phyloP scores from a whole-genome alignment of 306 rosid species.

The Quercus alba region DNA sequence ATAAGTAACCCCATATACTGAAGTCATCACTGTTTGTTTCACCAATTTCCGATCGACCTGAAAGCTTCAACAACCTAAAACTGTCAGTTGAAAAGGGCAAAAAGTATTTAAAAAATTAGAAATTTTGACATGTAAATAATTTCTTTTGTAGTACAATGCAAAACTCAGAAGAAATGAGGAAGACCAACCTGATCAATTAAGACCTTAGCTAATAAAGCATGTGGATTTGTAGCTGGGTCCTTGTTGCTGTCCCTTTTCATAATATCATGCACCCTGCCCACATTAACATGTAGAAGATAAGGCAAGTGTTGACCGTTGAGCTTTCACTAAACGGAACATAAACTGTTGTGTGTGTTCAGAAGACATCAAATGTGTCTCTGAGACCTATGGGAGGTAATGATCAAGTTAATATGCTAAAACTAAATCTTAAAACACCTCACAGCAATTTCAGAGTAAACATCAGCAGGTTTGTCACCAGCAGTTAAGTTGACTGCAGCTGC shows the following conservation, averaged over 20 bases:
- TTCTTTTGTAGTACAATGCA: conserved; percentile 9
- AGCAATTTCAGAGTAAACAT: conserved; percentile 89
- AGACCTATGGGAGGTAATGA: neutral
- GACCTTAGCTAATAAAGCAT: conserved; percentile 62
- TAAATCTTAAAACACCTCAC: conserved; percentile 41
- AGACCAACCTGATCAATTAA: conserved; percentile 65
- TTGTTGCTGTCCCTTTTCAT: conserved; percentile 69
- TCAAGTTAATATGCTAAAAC: neutral
- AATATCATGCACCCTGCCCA: conserved; percentile 72
- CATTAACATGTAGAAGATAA: conserved; percentile 15
- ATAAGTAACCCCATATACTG: conserved; percentile 84
- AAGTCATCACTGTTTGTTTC: conserved; percentile 90
- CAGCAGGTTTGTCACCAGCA: conserved; percentile 74
- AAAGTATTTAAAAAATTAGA: neutral
- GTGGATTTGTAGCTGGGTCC: conserved; percentile 58
- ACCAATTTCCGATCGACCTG: conserved; percentile 91
- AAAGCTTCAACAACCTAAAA: conserved; percentile 29
- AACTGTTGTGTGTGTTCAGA: neutral
- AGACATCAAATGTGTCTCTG: neutral
- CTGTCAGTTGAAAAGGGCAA: neutral
- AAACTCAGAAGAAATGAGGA: conserved; percentile 16
- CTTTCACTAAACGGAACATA: neutral
- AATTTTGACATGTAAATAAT: conserved; percentile 11
- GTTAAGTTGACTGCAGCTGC: conserved; percentile 91
- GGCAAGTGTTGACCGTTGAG: neutral